Evolutionary conservation across 1,284 basidiomycete species (phyloP), one percentile per base, ranked within the genome.

Genomic region (Neolentinus lepideus): DNA sequence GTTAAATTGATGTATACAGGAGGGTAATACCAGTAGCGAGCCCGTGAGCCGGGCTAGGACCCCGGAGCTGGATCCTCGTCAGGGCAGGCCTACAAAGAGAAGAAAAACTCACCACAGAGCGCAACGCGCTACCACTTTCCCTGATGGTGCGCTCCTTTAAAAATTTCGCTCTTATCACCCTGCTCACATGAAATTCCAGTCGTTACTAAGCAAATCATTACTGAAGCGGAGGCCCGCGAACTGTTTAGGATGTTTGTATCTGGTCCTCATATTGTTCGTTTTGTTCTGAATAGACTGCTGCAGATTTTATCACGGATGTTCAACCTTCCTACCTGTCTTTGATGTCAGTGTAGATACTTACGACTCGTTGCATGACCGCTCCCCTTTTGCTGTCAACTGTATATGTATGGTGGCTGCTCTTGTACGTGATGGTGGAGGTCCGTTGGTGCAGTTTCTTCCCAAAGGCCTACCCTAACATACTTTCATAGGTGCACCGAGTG

Each of bases 391-490:
- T 51, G 87, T 92, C 22, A 84, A 94, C 60, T 83, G 84, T 31
- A 93, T 96, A 35, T 92, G 92, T 64, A 92, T 92, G 85, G 90
- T 94, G 25, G 93, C 90, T 4, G 87, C 91, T 9, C 82, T 88
- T 55, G 90, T 94, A 26, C 81, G 89, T 54, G 93, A 95, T 66
- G 92, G 91, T 26, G 92, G 92, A 65, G 88, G 89, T 83, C 61
- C 60, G 79, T 67, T 52, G 27, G 38, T 33, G 25, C 9, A 10
- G 52, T 47, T 52, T 24, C 35, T 51, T 36, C 57, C 19, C 57
- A 31, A 43, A 43, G 58, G 19, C 51, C 26, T 21, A 55, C n/a
- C 22, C 22, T 33, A 38, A 54, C 12, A 48, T 45, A n/a, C 3
- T 25, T 22, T 35, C 35, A 31, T 58, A 43, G 21, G 26, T 51